These are phyloP conservation scores for Candida patagonica DNA, from an alignment of 805 yeast species.

Conservation along the genomic window DNA sequence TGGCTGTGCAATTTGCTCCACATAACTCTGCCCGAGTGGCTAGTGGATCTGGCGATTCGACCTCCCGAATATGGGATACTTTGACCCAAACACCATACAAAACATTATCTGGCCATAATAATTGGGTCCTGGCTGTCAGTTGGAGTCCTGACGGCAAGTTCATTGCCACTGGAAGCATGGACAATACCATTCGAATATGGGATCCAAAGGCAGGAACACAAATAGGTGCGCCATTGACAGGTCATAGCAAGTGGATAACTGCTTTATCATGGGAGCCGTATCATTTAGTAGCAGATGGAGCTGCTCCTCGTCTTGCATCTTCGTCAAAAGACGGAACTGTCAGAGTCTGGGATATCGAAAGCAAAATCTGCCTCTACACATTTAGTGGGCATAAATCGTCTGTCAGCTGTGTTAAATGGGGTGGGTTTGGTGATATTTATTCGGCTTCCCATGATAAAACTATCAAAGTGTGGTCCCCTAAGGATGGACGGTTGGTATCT, in stretches of 20 bases:
- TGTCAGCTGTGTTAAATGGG: constrained; percentile 96
- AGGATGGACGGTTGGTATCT: constrained; percentile 67
- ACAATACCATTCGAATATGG: constrained; percentile 82
- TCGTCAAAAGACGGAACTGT: constrained; percentile 89
- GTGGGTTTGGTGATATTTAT: constrained; percentile 77
- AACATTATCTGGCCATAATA: constrained; percentile 73
- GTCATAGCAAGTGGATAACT: constrained; percentile 86
- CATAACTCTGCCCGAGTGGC: constrained; percentile 75
- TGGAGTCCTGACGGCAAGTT: constrained; percentile 89
- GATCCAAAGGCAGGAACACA: constrained; percentile 65
- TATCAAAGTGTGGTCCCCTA: constrained; percentile 82
- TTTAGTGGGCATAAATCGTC: constrained; percentile 82
- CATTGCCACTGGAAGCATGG: constrained; percentile 96
- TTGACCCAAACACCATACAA: constrained; percentile 84
- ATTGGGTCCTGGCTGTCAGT: constrained; percentile 88
- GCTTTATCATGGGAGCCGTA: constrained; percentile 91
- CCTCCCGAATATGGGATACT: constrained; percentile 96
- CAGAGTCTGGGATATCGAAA: constrained; percentile 77
- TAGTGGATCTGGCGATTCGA: constrained; percentile 93
- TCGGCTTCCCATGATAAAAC: constrained; percentile 93
- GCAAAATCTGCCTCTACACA: constrained; percentile 56
- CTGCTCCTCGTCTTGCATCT: constrained; percentile 62
- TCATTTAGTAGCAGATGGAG: constrained; percentile 56
- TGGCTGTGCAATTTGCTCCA: constrained; percentile 92
- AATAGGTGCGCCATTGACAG: constrained; percentile 62